A percentile compares a stretch with the other conserved stretches of the same genome.
These are phyloP conservation scores for Blastobotrys serpentis DNA, from an alignment of 1,139 yeast genomes.

Conservation along the genomic window DNA sequence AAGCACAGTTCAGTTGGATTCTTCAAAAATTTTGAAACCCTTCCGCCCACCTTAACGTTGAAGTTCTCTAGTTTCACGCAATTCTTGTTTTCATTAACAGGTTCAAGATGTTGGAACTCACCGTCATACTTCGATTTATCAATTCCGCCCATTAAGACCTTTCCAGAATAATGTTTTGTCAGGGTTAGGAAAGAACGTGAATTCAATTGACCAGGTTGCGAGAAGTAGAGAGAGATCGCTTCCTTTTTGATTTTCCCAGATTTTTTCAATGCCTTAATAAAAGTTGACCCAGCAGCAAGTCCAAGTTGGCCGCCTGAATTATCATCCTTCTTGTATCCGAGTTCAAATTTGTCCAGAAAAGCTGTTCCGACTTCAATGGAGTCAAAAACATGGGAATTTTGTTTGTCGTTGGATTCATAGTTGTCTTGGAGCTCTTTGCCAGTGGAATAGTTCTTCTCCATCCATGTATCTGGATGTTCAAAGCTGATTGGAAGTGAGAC, in stretches of 20 bases:
- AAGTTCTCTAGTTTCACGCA: background rate
- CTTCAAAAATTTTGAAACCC: background rate
- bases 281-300: background rate
- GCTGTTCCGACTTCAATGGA: background rate
- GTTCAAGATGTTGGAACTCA: background rate
- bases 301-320: slow-evolving; percentile 1
- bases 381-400: background rate
- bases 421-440: background rate
- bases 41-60: background rate
- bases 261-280: background rate
- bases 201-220: background rate
- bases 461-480: background rate
- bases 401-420: background rate
- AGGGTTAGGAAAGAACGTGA: background rate
- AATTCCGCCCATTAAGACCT: background rate
- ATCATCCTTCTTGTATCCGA: background rate
- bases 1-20: background rate
- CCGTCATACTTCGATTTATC: slow-evolving; percentile 3
- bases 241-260: background rate
- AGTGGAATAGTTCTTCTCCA: background rate
- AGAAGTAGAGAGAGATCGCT: slow-evolving; percentile 2
- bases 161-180: background rate
- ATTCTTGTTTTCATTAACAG: background rate
- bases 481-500: background rate
- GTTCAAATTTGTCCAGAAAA: background rate